These are phyloP conservation scores for Cyberlindnera samutprakarnensis DNA, from an alignment of 805 yeast species.

Conservation along the genomic window DNA sequence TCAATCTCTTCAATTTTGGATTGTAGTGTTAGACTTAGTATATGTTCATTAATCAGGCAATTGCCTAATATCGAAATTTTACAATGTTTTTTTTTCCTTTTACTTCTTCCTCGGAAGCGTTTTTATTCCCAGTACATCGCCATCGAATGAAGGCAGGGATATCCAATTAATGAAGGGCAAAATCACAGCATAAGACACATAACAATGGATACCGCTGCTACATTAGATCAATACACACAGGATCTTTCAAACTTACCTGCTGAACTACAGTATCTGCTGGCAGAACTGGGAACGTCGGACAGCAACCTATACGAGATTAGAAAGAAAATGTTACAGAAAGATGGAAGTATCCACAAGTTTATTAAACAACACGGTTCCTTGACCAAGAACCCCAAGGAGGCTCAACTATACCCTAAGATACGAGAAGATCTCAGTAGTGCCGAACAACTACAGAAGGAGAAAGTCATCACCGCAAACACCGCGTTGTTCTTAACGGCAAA, in stretches of 20 bases:
- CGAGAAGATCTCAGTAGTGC: slow-evolving; percentile 58
- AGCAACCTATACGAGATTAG: slow-evolving; percentile 55
- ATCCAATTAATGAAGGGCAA: too few species aligned
- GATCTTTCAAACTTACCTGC: slow-evolving; percentile 80
- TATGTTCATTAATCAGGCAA: too few species aligned
- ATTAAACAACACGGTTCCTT: slow-evolving; percentile 78
- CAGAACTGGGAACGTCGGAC: slow-evolving; percentile 72
- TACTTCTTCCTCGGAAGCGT: too few species aligned
- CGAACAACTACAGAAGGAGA: slow-evolving; percentile 63
- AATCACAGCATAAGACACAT: too few species aligned
- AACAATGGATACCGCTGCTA: slow-evolving; percentile 87
- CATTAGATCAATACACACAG: slow-evolving; percentile 63
- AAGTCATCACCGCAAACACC: slow-evolving; percentile 73
- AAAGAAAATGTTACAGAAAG: slow-evolving; percentile 61
- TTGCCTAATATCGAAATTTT: too few species aligned
- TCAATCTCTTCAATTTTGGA: too few species aligned
- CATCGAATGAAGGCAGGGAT: too few species aligned
- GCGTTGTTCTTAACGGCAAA: slow-evolving; percentile 71
- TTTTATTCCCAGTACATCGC: too few species aligned
- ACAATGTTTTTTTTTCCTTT: too few species aligned
- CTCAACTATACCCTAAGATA: slow-evolving; percentile 53
- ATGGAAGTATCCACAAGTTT: slow-evolving; percentile 74
- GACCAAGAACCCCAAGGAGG: slow-evolving; percentile 77
- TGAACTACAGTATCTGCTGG: slow-evolving; percentile 72
- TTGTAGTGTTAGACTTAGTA: too few species aligned